Base-by-base conservation (phyloP, 108 stramenopile genomes). In the Bacterosira constricta region DNA sequence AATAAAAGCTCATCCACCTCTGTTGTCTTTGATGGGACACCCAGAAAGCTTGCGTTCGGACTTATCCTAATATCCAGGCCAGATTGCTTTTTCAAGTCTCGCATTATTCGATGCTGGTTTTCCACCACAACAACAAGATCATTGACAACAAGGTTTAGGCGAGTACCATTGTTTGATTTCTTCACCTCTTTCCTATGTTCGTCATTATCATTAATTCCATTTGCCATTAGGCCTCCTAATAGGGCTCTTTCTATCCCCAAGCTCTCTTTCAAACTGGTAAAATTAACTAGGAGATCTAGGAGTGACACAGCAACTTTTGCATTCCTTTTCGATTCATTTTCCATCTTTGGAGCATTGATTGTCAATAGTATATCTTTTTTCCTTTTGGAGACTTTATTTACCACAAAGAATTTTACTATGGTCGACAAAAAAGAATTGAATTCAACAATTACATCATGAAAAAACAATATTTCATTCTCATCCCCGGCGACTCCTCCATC, bases 111-210 rank as follows among this genome's bases (percentile, higher is more conserved):
- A n/a, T 76, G 69, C 31, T 90, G 89, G 72, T 87, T 90, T 65
- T 87, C 89, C 2, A 84, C 86, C 25, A 85, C 84, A 56, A 90
- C 61, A 23, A 90, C 85, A 55, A 90, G 54, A 66, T 90, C 89
- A 35, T 77, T 87, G 20, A 83, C 55, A 38, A 90, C 59, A 11
- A 61, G 20, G 12, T 50, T 59, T 27, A 87, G 47, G 25, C 37
- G 75, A 13, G 71, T 45, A 57, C 71, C 34, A 36, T 65, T 31
- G 37, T 54, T 46, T 25, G 52, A 49, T 13, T 36, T 39, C 6
- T 36, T 35, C 1, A 15, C 1, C 42, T 49, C n/a, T 34, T 47
- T 37, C 30, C 62, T 42, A 52, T 66, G 35, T 6, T 68, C 46
- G 12, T 11, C 4, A n/a, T 5, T 29, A 39, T 21, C 36, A 39